Percentiles rank a stretch among this genome's conserved stretches.
These are phyloP conservation scores for Curvularia spicifera DNA, from an alignment of 2,329 filamentous ascomycete genomes.

Conservation along the genomic window DNA sequence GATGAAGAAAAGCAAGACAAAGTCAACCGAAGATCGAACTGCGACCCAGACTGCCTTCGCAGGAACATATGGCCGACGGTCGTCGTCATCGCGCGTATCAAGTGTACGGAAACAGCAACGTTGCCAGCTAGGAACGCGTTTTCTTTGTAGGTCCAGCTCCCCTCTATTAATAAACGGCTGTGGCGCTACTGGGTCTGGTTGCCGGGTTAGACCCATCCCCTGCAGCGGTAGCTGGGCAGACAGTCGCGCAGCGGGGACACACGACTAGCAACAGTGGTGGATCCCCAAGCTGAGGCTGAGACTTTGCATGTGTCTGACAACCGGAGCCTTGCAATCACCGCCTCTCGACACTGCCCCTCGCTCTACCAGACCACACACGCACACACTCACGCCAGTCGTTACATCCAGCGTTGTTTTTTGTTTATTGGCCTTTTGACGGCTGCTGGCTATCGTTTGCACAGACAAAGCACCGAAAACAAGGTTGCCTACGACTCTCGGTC, in stretches of 20 bases:
- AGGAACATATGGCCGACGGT: background rate
- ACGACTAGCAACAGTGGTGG: conserved; percentile 14
- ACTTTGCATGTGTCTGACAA: conserved; percentile 14
- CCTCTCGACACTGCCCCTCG: conserved; percentile 6
- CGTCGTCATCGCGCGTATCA: background rate
- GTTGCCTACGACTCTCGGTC: background rate
- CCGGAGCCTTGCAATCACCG: conserved; percentile 1
- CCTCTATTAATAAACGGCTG: conserved; percentile 14
- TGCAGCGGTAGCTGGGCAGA: conserved; percentile 8
- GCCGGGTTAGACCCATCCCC: conserved; percentile 15
- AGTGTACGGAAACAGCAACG: background rate
- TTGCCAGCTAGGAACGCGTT: conserved; percentile 1
- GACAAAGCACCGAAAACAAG: background rate
- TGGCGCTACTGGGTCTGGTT: conserved; percentile 6
- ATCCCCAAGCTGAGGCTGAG: conserved; percentile 27
- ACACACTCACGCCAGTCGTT: background rate
- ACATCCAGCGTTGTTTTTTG: background rate
- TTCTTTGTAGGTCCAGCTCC: background rate
- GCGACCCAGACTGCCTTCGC: background rate
- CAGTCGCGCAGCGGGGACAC: conserved; percentile 14
- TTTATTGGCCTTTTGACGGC: background rate
- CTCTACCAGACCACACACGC: background rate
- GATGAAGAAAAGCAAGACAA: background rate
- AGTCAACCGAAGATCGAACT: background rate
- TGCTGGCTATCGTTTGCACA: background rate